Base-by-base conservation (phyloP, 2,329 filamentous ascomycete species). In the Fusarium albosuccineum region DNA sequence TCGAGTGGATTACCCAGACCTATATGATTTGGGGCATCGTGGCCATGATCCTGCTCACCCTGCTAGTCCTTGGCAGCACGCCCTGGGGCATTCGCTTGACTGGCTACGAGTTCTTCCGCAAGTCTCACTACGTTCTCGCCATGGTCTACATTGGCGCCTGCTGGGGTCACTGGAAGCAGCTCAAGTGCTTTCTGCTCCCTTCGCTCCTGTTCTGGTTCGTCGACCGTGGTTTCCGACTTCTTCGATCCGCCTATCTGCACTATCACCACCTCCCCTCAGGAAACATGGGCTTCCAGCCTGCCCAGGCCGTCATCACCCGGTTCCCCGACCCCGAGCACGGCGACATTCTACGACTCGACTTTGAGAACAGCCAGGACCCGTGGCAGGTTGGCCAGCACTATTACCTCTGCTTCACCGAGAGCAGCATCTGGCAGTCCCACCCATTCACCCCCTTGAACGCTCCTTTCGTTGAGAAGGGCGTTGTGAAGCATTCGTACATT, bases 41-140 rank as follows among this genome's bases (percentile, higher is more conserved):
- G 3, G 91, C 91, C 9, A 87, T 92, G 80, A 80, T 85, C 6
- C 76, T 93, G 6, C 77, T 93, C 1, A 82, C 87, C 0, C 76
- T 91, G 13, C 77, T 93, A 2, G 86, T 89, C 60, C 73, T 88
- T 6, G 80, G 91, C 53, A 89, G 88, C 61, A 84, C 82, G 1
- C 77, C 79, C 2, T 80, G 76, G 73, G 89, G 83, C 1, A 91
- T 93, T 59, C 83, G 85, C 9, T 77, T 85, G 48, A 92, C 90
- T 0, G 92, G 92, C 3, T 93, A 94, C 76, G 92, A 94, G 71
- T 89, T 91, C 77, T 94, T 94, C 82, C 85, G 91, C 63, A 93
- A 92, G 74, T 80, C 86, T 0, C 91, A 94, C 74, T 92, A 92
- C 70, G 81, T 93, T 11, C 81, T 93, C 3, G 92, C 91, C 10